phyloP scores from a whole-genome alignment of 805 yeast genomes.

The Yarrowia keelungensis region DNA sequence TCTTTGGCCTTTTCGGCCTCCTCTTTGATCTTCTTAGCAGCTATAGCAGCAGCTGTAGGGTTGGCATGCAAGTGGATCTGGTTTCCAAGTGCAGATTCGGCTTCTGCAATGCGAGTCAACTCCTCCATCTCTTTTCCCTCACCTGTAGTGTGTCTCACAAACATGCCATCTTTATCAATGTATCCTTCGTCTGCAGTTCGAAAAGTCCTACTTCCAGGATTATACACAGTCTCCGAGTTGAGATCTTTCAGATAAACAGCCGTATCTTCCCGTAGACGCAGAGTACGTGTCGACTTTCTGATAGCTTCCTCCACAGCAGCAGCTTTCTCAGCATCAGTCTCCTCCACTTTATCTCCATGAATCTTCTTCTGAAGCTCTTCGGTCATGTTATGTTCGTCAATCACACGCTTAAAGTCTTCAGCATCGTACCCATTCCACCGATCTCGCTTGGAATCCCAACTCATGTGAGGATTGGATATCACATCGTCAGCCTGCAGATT shows the following conservation, averaged over 20 bases:
- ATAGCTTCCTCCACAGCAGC: constrained; percentile 39
- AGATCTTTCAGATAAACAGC: constrained; percentile 70
- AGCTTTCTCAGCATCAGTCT: constrained; percentile 38
- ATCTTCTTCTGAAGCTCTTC: constrained; percentile 41
- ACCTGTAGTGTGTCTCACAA: constrained; percentile 61
- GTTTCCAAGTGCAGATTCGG: constrained; percentile 49
- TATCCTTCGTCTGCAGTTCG: constrained; percentile 48
- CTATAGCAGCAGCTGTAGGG: constrained; percentile 57
- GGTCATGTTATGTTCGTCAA: constrained; percentile 47
- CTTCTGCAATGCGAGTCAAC: constrained; percentile 60
- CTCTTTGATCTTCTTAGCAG: constrained; percentile 50
- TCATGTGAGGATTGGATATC: constrained; percentile 46
- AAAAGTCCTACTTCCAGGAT: constrained; percentile 50
- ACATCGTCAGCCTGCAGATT: constrained; percentile 47
- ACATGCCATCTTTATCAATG: constrained; percentile 55
- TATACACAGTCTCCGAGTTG: constrained; percentile 58
- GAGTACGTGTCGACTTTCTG: constrained; percentile 53
- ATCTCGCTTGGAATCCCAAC: constrained; percentile 77
- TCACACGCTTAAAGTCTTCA: constrained; percentile 63
- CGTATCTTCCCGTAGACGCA: constrained; percentile 75
- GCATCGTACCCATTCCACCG: constrained; percentile 82
- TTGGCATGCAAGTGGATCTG: constrained; percentile 52
- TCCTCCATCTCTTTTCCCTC: constrained; percentile 63
- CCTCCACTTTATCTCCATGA: constrained; percentile 34
- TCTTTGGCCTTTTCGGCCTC: constrained; percentile 42